Base-by-base conservation (phyloP, 495 filamentous ascomycete species). In the Daldinia loculata region DNA sequence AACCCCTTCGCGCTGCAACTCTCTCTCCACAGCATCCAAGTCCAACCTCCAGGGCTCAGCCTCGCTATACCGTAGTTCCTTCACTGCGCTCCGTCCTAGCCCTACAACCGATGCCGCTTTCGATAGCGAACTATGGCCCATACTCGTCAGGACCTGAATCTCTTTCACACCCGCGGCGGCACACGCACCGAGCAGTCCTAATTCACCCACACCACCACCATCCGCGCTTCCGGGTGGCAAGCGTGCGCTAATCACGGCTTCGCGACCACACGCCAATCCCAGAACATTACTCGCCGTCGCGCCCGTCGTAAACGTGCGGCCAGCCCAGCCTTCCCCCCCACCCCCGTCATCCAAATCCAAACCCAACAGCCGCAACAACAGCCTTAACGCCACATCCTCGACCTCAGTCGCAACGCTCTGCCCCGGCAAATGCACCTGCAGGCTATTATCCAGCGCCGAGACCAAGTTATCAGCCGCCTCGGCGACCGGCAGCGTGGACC, bases 281-380 rank as follows among this genome's bases (percentile, higher is more conserved):
- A 97, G 78, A 36, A 96, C 84, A 78, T 97, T 98, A 66, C 90
- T 91, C 4, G 86, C 92, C 2, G 95, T 98, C 1, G 92, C 94
- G 0, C 95, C 94, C 0, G 94, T 98, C 1, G 93, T 97, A 71
- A 98, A 95, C 0, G 89, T 94, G 19, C 88, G 84, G 14, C 88
- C 89, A 1, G 74, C 67, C 85, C 86, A 92, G 8, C 76, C n/a
- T 85, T 80, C 76, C 66, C 0, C 76, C 66, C 0, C 76, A 76
- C 15, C 86, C 80, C 7, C 39, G 2, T 8, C 39, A 2, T 7
- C 41, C 7, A 3, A 26, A 14, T n/a, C 38, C 1, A 98, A 79
- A 5, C 79, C 75, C 12, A 97, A 79, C 3, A 98, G 80, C 61
- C 91, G 83, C 30, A 88, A 77, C 0, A 97, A 80, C 81, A 97